Evolutionary conservation across 164 flowering plant species (phyloP), one percentile per base, ranked within the genome.

Genomic region (Liriodendron chinense): DNA sequence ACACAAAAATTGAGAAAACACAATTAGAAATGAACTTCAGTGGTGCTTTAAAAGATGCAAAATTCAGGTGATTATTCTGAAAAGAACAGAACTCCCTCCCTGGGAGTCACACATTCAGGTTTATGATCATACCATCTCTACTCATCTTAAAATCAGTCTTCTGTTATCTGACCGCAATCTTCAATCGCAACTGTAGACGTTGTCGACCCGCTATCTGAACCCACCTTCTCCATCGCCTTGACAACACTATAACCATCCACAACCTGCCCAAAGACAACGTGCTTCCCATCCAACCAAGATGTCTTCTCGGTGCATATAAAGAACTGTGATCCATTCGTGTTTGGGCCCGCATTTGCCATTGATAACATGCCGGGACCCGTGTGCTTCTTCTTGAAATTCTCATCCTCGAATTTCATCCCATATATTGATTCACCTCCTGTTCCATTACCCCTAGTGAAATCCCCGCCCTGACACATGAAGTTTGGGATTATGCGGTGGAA

Each of bases 401-500:
- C 96, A 74, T 91, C 98, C 0, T 72, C 87, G 78, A 93, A 93
- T 25, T 85, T 90, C 53, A 2, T 0, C 1, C 96, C 96, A 47
- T 90, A 91, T 13, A 93, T 90, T 0, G 98, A 93, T 76, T 91
- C 93, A 22, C 93, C 94, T 50, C 96, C 93, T 2, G 90, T 91
- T 22, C 98, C 96, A 74, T 90, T 87, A 0, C 96, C 92, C 74
- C 79, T 82, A 0, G 96, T 91, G 86, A 93, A 90, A 83, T 93
- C 96, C 68, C 97, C 97, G 72, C 96, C 96, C 75, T 91, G 96
- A 64, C 94, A 90, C 97, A 91, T 90, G 86, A 90, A 91, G 49
- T 48, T 74, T 0, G 95, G 97, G 50, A 93, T 93, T 14, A 93
- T 88, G 16, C 95, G 90, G 81, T 91, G 95, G 74, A 92, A 93